These are phyloP conservation scores for Aureobasidium sp. DNA, from an alignment of 2,329 filamentous ascomycete genomes.

Conservation along the genomic window DNA sequence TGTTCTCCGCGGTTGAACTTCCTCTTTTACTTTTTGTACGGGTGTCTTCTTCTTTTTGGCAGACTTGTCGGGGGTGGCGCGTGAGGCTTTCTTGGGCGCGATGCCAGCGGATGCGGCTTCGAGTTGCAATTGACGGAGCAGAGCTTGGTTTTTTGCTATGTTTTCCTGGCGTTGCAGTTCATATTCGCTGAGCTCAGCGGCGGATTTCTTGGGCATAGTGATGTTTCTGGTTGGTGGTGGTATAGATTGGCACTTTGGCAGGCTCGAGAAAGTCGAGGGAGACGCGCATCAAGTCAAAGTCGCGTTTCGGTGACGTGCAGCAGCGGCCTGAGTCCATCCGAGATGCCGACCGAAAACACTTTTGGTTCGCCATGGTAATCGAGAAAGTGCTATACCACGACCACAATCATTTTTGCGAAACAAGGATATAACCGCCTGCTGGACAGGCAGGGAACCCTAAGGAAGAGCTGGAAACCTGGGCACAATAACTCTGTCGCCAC, in stretches of 20 bases:
- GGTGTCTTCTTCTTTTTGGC: conserved; percentile 38
- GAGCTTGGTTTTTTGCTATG: conserved; percentile 75
- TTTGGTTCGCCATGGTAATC: not conserved
- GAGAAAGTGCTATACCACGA: not conserved
- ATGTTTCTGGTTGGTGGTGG: conserved; percentile 12
- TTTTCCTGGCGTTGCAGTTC: conserved; percentile 79
- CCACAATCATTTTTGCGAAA: not conserved
- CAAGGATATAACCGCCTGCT: not conserved
- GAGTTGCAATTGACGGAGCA: conserved; percentile 67
- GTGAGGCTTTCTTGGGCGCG: conserved; percentile 44
- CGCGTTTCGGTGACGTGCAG: conserved; percentile 6
- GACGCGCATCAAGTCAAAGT: not conserved
- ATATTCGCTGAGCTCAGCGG: conserved; percentile 65
- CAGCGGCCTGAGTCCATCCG: not conserved
- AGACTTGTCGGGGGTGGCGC: conserved; percentile 37
- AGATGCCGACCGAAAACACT: not conserved
- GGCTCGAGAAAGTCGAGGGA: not conserved
- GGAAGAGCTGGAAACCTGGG: not conserved
- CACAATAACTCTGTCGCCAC: not conserved
- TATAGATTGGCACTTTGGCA: not conserved
- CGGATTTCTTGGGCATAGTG: conserved; percentile 27
- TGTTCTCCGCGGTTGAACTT: conserved; percentile 47
- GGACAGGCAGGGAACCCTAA: not conserved
- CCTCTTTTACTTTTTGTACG: conserved; percentile 50
- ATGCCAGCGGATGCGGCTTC: conserved; percentile 61